Base-by-base conservation (phyloP, 108 stramenopile species). In the Chaetoceros tenuissimus region DNA sequence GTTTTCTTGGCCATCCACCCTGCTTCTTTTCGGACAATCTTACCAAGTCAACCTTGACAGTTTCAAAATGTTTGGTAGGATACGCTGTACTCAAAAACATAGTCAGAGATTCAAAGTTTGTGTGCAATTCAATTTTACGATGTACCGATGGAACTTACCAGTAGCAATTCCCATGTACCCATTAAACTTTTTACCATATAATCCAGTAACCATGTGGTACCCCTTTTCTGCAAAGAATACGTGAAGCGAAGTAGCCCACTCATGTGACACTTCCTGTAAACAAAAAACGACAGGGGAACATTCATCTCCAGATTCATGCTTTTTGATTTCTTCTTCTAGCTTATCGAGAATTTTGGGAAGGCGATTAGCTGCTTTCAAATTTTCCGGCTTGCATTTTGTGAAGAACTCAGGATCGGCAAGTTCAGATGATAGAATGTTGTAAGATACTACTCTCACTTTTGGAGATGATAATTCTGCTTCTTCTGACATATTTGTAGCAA, bases 151-250 rank as follows among this genome's bases (percentile, higher is more conserved):
- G 53, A 55, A 52, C 62, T 46, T 10, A 72, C 67, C 25, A 66
- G 21, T n/a, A 0, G 59, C 82, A 17, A 88, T 78, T 8, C 92
- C 92, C 92, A 94, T 94, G 75, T 89, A 94, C 22, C 90, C 90
- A 78, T 94, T 98, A 74, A 96, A 96, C 50, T 48, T 64, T 54
- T 67, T 80, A 1, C 97, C 97, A 64, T 98, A 98, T 27, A 84
- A 48, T 21, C 86, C 91, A 2, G 92, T 94, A 1, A 96, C 81
- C 31, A 96, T 62, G 44, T 88, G 67, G 72, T 96, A 98, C 10
- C 85, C 81, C n/a, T 60, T 27, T 24, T 80, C 66, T 23, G 89
- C 81, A 55, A 95, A 95, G 51, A 86, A 90, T 2, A 87, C 62
- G 60, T 97, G 96, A 0, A 94, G 34, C 18, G 66, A 55, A 0